Base-by-base conservation (phyloP, 495 filamentous ascomycete species). In the Lineolata rhizophorae region DNA sequence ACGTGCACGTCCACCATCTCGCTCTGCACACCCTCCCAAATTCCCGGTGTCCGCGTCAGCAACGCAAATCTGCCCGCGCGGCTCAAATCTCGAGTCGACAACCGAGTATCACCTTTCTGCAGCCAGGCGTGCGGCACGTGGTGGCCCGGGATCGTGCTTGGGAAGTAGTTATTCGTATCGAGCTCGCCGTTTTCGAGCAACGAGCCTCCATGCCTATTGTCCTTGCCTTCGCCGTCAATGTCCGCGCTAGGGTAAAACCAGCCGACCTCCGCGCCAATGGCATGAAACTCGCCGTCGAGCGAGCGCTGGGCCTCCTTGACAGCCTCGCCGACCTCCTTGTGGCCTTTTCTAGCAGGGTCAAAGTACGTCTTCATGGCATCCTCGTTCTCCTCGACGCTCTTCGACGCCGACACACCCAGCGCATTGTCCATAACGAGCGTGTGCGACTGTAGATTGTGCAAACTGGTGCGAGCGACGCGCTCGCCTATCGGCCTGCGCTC, bases 191-290 rank as follows among this genome's bases (percentile, higher is more conserved):
- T 20, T 11, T 22, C 19, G 14, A 18, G 10, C 15, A 27, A 21
- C 19, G 32, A 30, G 15, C 29, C 29, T 17, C 24, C 20, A 20
- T 38, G 30, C n/a, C n/a, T n/a, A 14, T 16, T 18, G 16, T 34
- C 20, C 20, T 27, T 30, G 12, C 30, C 30, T 6, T 34, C 30
- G 21, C 24, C 11, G n/a, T 33, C 28, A 8, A 34, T 16, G 27
- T 38, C 35, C 4, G 24, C 32, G 5, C 20, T 25, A 27, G 32
- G 32, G 20, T 38, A 38, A 25, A 38, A 38, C 19, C 28, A 38
- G 21, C 35, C 35, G 20, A 38, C 35, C 27, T 38, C 35, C 10
- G 15, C 16, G 3, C 27, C 35, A 3, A 22, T 29, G 8, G 35
- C 35, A 17, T 38, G 25, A 24, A 38, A 38, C 18, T 38, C 35